phyloP scores from a whole-genome alignment of 1,284 basidiomycete species.

The Amylostereum chailletii region DNA sequence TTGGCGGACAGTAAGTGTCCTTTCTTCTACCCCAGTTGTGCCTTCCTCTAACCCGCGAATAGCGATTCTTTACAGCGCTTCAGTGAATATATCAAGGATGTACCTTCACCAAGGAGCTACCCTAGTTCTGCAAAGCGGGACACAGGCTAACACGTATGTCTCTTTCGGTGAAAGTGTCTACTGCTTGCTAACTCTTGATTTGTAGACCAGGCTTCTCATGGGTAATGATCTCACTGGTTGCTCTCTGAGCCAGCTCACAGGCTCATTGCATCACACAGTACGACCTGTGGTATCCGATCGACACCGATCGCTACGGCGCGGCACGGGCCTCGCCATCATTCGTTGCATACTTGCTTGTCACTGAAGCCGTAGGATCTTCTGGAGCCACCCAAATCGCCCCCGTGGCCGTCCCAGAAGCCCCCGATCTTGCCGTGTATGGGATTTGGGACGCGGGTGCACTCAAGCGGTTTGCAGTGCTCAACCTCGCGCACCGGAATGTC shows the following conservation, averaged over 20 bases:
- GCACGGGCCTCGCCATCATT: constrained; percentile 26
- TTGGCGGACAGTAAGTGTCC: constrained; percentile 21
- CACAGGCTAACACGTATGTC: constrained; percentile 22
- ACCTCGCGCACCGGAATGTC: constrained; percentile 20
- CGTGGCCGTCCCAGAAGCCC: constrained; percentile 14
- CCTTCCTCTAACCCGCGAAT: background rate
- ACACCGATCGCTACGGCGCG: constrained; percentile 22
- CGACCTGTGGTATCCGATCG: constrained; percentile 27
- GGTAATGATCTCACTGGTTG: constrained; percentile 12
- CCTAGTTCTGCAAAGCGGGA: constrained; percentile 25
- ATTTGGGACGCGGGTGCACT: constrained; percentile 22
- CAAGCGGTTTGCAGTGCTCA: constrained; percentile 22
- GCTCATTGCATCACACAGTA: constrained; percentile 17
- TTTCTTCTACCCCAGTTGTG: background rate
- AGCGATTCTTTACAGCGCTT: constrained; percentile 26
- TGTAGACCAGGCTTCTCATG: constrained; percentile 25
- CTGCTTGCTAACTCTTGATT: background rate
- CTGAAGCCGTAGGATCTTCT: constrained; percentile 25
- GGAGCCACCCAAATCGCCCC: constrained; percentile 18
- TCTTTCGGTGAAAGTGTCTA: background rate
- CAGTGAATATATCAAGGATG: constrained; percentile 24
- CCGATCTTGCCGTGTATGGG: constrained; percentile 23
- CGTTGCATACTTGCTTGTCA: constrained; percentile 26
- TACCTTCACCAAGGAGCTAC: constrained; percentile 28
- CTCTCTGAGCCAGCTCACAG: background rate